Evolutionary conservation across 2,329 filamentous ascomycete species (phyloP).

Genomic region (Sporothrix humicola): DNA sequence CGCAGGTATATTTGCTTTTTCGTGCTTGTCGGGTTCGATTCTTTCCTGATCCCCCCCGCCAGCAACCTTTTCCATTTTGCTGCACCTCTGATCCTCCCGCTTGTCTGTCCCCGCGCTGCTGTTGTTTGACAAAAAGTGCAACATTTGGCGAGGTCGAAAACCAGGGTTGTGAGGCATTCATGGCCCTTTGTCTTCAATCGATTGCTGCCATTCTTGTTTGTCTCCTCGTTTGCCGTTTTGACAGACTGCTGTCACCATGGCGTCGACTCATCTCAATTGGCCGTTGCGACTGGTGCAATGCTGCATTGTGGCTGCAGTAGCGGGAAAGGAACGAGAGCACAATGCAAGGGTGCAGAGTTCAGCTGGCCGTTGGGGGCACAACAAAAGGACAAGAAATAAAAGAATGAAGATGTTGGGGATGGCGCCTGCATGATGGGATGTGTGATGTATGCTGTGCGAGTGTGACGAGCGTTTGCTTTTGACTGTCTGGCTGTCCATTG

Average conservation of each 20-base stretch:
- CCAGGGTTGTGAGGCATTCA: background rate
- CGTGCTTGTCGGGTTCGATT: too few relatives aligned
- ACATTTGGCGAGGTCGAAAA: background rate
- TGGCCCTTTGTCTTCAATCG: background rate
- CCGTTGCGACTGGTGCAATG: background rate
- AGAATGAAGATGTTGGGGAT: background rate
- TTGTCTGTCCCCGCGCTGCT: background rate
- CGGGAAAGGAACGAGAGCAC: background rate
- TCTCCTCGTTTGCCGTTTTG: background rate
- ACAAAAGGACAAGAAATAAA: background rate
- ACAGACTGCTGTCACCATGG: background rate
- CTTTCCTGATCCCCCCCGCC: too few relatives aligned
- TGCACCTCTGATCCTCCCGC: background rate
- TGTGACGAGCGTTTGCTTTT: background rate
- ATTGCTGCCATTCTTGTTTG: background rate
- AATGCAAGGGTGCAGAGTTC: slow-evolving; percentile 10
- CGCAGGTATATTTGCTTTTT: slow-evolving; percentile 9
- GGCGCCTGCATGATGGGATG: background rate
- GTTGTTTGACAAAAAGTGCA: background rate
- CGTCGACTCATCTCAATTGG: background rate
- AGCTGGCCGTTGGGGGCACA: background rate
- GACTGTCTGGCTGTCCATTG: background rate
- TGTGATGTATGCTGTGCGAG: background rate
- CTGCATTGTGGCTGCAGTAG: slow-evolving; percentile 22
- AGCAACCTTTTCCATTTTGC: background rate